phyloP scores from a whole-genome alignment of 441 rosid genomes.

The Metrosideros polymorpha region DNA sequence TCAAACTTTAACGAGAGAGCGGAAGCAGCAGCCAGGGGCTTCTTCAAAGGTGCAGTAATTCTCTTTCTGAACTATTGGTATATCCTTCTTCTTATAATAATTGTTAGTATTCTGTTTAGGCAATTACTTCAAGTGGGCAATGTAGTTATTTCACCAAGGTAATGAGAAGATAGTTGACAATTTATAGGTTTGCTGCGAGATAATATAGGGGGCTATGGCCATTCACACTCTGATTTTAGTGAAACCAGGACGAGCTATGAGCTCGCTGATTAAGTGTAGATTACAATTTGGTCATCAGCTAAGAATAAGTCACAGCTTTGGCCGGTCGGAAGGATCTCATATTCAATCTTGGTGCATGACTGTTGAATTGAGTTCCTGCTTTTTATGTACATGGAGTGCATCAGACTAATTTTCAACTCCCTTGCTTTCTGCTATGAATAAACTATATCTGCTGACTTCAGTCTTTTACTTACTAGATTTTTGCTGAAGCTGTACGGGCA shows the following conservation, averaged over 20 bases:
- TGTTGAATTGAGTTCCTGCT: not conserved
- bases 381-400: not conserved
- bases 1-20: slow-evolving; percentile 6
- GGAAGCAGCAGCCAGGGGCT: slow-evolving; percentile 21
- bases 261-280: not conserved
- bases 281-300: not conserved
- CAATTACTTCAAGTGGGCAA: not conserved
- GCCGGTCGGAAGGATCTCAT: not conserved
- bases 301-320: not conserved
- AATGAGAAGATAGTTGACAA: not conserved
- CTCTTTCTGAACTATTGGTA: not conserved
- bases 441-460: not conserved
- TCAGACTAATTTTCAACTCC: not conserved
- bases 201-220: not conserved
- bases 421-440: not conserved
- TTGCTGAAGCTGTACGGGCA: slow-evolving; percentile 39
- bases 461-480: slow-evolving; percentile 21
- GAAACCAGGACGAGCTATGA: not conserved
- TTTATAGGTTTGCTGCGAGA: not conserved
- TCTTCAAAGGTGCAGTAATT: slow-evolving; percentile 36
- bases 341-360: not conserved
- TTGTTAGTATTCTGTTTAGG: not conserved
- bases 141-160: not conserved
- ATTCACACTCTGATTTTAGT: not conserved
- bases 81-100: not conserved